A percentile compares a stretch with the other conserved stretches of the same genome.
phyloP scores from a whole-genome alignment of 2,329 filamentous ascomycete species.

The Calonectria multiphialidica region DNA sequence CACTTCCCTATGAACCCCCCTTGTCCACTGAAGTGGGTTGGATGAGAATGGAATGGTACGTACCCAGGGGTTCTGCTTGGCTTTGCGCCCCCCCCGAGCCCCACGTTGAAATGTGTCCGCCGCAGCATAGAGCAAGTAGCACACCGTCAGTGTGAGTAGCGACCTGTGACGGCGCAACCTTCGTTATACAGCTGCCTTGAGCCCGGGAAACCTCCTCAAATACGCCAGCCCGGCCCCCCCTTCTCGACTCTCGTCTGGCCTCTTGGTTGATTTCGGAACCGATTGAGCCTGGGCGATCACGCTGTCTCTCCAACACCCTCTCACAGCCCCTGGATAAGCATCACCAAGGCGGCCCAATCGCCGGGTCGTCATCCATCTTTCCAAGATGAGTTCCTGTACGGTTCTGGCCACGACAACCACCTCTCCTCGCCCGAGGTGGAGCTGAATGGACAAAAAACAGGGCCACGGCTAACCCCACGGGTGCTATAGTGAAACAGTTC shows the following conservation, averaged over 20 bases:
- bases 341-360: conserved; percentile 45
- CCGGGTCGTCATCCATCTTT: conserved; percentile 45
- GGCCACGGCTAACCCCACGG: conserved; percentile 26
- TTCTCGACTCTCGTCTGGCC: conserved; percentile 15
- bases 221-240: conserved; percentile 9
- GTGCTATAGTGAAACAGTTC: conserved; percentile 90
- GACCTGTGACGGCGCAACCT: conserved; percentile 41
- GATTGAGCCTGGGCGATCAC: conserved; percentile 38
- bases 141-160: conserved; percentile 39
- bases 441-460: conserved; percentile 2
- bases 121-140: conserved; percentile 36
- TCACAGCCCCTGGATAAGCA: conserved; percentile 41
- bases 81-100: conserved; percentile 30
- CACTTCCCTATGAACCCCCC: neutral
- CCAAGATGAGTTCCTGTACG: conserved; percentile 57
- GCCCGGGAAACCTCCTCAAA: conserved; percentile 29
- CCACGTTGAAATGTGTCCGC: conserved; percentile 47
- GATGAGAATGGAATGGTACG: conserved; percentile 24
- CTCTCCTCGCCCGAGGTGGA: conserved; percentile 6
- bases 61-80: conserved; percentile 29
- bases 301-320: conserved; percentile 18
- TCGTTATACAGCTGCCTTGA: conserved; percentile 43
- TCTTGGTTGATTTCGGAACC: conserved; percentile 30
- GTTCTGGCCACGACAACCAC: conserved; percentile 19
- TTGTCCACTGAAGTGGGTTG: neutral